These are phyloP conservation scores for slime mould (Dictyostelium discoideum) DNA, from an alignment of 78 protist genomes.

Conservation along the genomic window DNA sequence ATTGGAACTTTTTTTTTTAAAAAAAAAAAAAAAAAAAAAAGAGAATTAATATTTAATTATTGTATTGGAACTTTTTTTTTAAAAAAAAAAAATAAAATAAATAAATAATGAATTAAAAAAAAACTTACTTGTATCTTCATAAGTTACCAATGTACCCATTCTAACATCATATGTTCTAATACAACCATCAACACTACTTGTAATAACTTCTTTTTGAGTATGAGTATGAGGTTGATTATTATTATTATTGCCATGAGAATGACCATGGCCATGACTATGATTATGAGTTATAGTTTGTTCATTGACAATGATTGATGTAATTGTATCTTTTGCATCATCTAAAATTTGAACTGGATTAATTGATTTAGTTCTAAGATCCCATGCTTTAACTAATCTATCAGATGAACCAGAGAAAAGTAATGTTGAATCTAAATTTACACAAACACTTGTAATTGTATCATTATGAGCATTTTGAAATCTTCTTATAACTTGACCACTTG, in stretches of 20 bases:
- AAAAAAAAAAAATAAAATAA: not conserved
- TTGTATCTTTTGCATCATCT: constrained; percentile 74
- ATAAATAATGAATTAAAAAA: not conserved
- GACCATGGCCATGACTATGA: not conserved
- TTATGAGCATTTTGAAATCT: constrained; percentile 57
- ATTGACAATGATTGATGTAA: constrained; percentile 31
- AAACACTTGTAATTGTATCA: constrained; percentile 57
- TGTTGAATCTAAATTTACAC: constrained; percentile 38
- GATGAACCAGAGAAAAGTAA: constrained; percentile 48
- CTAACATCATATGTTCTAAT: constrained; percentile 73
- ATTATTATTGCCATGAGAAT: not conserved
- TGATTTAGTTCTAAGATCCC: constrained; percentile 66
- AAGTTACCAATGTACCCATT: constrained; percentile 41
- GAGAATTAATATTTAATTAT: not conserved
- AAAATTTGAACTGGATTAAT: constrained; percentile 52
- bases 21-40: not conserved
- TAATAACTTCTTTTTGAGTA: constrained; percentile 31
- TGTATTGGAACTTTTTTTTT: constrained; percentile 18
- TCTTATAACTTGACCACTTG: constrained; percentile 47
- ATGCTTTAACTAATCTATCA: constrained; percentile 63
- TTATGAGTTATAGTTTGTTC: constrained; percentile 6
- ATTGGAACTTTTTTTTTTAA: constrained; percentile 22
- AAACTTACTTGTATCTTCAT: constrained; percentile 54
- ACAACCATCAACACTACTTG: constrained; percentile 84
- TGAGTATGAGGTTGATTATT: not conserved